Percentiles rank a stretch among this genome's conserved stretches.
phyloP scores from a whole-genome alignment of 2,329 filamentous ascomycete genomes.

The Pseudogymnoascus sp. region DNA sequence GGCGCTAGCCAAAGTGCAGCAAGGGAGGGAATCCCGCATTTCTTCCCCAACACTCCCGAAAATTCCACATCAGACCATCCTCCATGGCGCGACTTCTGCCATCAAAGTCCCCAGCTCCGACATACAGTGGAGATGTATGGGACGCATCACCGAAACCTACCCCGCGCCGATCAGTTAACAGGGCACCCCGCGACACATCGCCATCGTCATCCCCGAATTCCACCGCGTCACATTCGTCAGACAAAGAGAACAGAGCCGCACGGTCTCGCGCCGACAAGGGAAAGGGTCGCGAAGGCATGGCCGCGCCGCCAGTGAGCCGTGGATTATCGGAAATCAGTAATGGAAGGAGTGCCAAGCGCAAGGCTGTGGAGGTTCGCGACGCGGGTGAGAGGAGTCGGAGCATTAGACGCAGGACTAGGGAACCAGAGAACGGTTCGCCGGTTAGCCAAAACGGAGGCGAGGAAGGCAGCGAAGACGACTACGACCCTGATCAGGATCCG shows the following conservation, averaged over 20 bases:
- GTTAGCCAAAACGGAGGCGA: slow-evolving; percentile 18
- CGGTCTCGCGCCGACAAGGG: slow-evolving; percentile 32
- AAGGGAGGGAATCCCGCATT: neutral
- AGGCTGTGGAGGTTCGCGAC: neutral
- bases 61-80: neutral
- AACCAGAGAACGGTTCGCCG: neutral
- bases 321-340: neutral
- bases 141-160: slow-evolving; percentile 24
- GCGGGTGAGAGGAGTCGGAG: neutral
- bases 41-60: slow-evolving; percentile 2
- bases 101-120: slow-evolving; percentile 23
- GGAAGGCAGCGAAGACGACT: slow-evolving; percentile 40
- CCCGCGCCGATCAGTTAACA: slow-evolving; percentile 13
- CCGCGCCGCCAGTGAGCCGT: slow-evolving; percentile 19
- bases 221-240: slow-evolving; percentile 32
- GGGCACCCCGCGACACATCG: slow-evolving; percentile 9
- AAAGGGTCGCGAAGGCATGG: slow-evolving; percentile 33
- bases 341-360: slow-evolving; percentile 16
- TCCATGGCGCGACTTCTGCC: neutral
- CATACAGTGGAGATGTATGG: slow-evolving; percentile 25
- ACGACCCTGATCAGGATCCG: slow-evolving; percentile 76
- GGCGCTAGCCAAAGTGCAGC: neutral
- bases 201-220: slow-evolving; percentile 28
- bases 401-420: neutral
- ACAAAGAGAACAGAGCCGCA: slow-evolving; percentile 40